phyloP scores from a whole-genome alignment of 352 stramenopile genomes.

The Phytopythium helicoides region DNA sequence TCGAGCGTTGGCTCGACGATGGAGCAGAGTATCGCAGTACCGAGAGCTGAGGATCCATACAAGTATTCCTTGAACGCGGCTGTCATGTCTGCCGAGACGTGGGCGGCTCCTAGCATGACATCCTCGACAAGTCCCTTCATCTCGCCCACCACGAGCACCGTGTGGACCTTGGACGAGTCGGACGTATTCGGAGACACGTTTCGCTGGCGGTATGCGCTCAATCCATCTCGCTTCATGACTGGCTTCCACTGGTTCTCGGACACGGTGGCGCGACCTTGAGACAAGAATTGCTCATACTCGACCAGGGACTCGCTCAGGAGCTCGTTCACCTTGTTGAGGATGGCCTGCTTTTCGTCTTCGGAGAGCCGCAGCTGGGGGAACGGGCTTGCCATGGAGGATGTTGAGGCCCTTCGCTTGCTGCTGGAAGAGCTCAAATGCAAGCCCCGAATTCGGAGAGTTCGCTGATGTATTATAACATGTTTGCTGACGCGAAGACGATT shows the following conservation, averaged over 20 bases:
- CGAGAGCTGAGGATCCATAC: not conserved
- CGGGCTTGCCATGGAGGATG: too few relatives aligned
- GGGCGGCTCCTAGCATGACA: not conserved
- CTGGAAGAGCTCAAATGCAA: too few relatives aligned
- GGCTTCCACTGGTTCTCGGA: conserved; percentile 1
- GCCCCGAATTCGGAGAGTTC: too few relatives aligned
- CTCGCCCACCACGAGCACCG: not conserved
- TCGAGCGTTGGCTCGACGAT: not conserved
- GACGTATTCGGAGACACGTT: not conserved
- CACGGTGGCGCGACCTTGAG: conserved; percentile 13
- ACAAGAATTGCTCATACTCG: conserved; percentile 23
- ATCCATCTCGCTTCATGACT: not conserved
- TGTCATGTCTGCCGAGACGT: not conserved
- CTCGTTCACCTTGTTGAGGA: conserved; percentile 15
- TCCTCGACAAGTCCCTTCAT: not conserved
- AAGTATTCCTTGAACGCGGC: not conserved
- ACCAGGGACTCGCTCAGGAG: conserved; percentile 16
- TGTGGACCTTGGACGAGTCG: conserved; percentile 2
- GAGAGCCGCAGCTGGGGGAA: conserved; percentile 27
- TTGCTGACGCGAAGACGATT: too few relatives aligned
- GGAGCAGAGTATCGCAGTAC: not conserved
- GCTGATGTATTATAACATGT: too few relatives aligned
- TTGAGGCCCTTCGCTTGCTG: too few relatives aligned
- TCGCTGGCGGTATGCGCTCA: not conserved
- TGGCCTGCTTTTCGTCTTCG: conserved; percentile 15